phyloP scores from a whole-genome alignment of 208 protist species.

The Trypanosoma cruzi region DNA sequence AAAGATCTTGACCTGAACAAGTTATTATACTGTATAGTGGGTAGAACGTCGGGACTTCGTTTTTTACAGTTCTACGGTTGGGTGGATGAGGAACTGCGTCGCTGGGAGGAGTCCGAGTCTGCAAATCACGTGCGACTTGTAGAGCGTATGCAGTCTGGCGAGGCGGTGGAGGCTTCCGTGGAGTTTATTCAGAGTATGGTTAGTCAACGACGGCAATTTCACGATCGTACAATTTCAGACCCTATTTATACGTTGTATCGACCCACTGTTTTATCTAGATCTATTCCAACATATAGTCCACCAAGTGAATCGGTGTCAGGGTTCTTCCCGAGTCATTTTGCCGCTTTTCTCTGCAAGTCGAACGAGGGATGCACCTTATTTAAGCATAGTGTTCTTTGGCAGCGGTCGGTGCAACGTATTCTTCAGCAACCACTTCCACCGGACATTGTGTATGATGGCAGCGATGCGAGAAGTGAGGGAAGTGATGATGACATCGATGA shows the following conservation, averaged over 20 bases:
- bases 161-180: conserved; percentile 6
- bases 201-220: conserved; percentile 19
- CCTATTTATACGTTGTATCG: conserved; percentile 17
- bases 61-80: conserved; percentile 89
- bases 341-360: conserved; percentile 69
- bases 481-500: conserved; percentile 37
- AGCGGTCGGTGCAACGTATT: conserved; percentile 65
- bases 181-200: conserved; percentile 27
- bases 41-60: conserved; percentile 69
- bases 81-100: conserved; percentile 80
- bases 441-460: conserved; percentile 63
- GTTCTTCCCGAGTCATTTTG: conserved; percentile 87
- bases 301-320: conserved; percentile 21
- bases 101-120: conserved; percentile 76
- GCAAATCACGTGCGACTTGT: conserved; percentile 55
- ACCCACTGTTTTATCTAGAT: conserved; percentile 34
- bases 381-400: conserved; percentile 84
- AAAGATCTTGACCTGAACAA: conserved; percentile 59
- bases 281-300: conserved; percentile 35
- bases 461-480: conserved; percentile 34
- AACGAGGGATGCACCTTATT: conserved; percentile 82
- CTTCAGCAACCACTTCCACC: conserved; percentile 75
- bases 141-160: conserved; percentile 51
- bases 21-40: conserved; percentile 84
- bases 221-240: conserved; percentile 58